These are phyloP conservation scores for Cercis canadensis DNA, from an alignment of 306 rosid genomes.

Conservation along the genomic window DNA sequence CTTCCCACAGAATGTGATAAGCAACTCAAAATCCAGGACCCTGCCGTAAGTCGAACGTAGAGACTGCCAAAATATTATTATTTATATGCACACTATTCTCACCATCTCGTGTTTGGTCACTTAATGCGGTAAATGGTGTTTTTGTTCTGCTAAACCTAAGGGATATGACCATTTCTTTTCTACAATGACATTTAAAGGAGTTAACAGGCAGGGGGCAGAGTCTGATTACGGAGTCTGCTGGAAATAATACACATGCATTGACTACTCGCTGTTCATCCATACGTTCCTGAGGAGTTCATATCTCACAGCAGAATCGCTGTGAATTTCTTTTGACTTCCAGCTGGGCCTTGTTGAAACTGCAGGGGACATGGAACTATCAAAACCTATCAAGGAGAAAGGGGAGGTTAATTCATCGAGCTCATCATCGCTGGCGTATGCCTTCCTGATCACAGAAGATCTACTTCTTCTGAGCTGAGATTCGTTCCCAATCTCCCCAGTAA, in stretches of 20 bases:
- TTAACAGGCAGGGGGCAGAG: constrained; percentile 12
- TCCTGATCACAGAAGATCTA: constrained; percentile 76
- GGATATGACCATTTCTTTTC: constrained; percentile 3
- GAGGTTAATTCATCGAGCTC: constrained; percentile 88
- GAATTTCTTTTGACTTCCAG: constrained; percentile 51
- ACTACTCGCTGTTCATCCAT: constrained; percentile 79
- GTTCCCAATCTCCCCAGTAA: constrained; percentile 65
- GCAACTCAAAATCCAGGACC: neutral
- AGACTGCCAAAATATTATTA: constrained; percentile 11
- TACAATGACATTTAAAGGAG: constrained; percentile 3
- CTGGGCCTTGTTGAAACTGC: constrained; percentile 49
- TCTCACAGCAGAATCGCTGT: constrained; percentile 59
- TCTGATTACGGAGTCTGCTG: neutral
- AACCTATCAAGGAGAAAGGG: constrained; percentile 72
- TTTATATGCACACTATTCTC: constrained; percentile 33
- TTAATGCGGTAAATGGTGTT: constrained; percentile 3
- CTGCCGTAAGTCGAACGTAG: constrained; percentile 8
- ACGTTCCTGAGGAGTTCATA: constrained; percentile 85
- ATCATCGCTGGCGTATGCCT: constrained; percentile 92
- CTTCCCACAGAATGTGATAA: too few relatives aligned
- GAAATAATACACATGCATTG: too few relatives aligned
- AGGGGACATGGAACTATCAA: constrained; percentile 44
- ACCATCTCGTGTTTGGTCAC: neutral
- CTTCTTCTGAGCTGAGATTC: constrained; percentile 76
- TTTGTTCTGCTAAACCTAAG: constrained; percentile 26